These are phyloP conservation scores for Mucor piriformis DNA, from an alignment of 371 early-diverging fungal species.

Conservation along the genomic window DNA sequence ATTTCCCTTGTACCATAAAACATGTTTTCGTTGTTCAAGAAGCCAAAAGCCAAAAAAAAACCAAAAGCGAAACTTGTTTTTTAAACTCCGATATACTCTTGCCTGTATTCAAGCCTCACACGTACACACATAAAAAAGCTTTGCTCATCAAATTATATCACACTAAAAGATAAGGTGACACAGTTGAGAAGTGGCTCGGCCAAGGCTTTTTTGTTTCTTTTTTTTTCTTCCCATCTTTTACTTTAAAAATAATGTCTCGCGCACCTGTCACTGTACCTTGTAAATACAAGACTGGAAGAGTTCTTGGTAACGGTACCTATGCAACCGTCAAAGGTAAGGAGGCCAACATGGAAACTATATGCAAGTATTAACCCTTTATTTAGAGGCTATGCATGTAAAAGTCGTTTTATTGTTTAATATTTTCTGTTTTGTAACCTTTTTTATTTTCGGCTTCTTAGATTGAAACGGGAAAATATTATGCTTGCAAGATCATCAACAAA, in stretches of 20 bases:
- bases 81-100: too few relatives aligned
- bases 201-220: not conserved
- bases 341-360: not conserved
- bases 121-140: too few relatives aligned
- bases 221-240: not conserved
- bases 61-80: too few relatives aligned
- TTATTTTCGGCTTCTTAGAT: constrained; percentile 50
- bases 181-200: too few relatives aligned
- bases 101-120: too few relatives aligned
- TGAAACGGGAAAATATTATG: constrained; percentile 82
- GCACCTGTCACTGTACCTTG: constrained; percentile 60
- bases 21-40: too few relatives aligned
- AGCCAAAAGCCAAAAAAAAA: too few relatives aligned
- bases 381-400: constrained; percentile 58
- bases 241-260: constrained; percentile 12
- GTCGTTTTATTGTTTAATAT: not conserved
- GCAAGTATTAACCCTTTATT: not conserved
- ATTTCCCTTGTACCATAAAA: too few relatives aligned
- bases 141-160: too few relatives aligned
- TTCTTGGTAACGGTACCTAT: constrained; percentile 72
- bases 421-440: not conserved
- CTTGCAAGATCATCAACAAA: constrained; percentile 92
- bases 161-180: too few relatives aligned
- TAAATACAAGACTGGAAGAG: constrained; percentile 72
- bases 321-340: constrained; percentile 72